Conservation (phyloP, 23 red algal species). For the Agarophyton chilense region DNA sequence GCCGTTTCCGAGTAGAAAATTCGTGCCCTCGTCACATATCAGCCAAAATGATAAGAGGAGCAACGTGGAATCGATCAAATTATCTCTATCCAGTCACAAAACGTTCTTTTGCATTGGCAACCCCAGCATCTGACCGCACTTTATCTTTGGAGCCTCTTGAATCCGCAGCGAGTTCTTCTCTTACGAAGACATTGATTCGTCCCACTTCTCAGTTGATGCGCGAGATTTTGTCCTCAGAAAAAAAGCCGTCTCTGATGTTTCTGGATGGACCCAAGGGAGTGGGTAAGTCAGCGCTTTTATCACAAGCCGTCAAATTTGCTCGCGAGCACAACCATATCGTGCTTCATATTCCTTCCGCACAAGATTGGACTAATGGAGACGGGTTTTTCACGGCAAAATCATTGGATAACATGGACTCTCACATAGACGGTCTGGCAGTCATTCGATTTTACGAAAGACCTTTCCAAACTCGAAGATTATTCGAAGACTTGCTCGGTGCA, state of each 20-base stretch:
- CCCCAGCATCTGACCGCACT: neutral
- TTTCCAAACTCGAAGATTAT: conserved; percentile 21
- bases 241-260: conserved; percentile 25
- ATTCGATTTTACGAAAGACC: conserved; percentile 62
- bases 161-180: neutral
- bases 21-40: neutral
- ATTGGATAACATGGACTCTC: conserved; percentile 35
- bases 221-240: neutral
- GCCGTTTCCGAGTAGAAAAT: neutral
- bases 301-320: conserved; percentile 46
- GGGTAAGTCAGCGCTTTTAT: conserved; percentile 47
- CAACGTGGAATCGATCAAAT: neutral
- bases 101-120: neutral
- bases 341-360: conserved; percentile 39
- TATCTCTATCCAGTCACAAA: neutral
- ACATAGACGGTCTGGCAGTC: conserved; percentile 35
- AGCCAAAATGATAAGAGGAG: neutral
- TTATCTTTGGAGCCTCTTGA: conserved; percentile 9
- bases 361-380: conserved; percentile 47
- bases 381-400: conserved; percentile 59
- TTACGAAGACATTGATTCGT: conserved; percentile 41
- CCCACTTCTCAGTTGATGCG: neutral
- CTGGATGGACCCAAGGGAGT: conserved; percentile 61
- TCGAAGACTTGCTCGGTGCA: conserved; percentile 40
- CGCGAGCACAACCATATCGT: conserved; percentile 41